A percentile compares a stretch with the other conserved stretches of the same genome.
These are phyloP conservation scores for Corymbia calophylla DNA, from an alignment of 441 rosid genomes.

Conservation along the genomic window DNA sequence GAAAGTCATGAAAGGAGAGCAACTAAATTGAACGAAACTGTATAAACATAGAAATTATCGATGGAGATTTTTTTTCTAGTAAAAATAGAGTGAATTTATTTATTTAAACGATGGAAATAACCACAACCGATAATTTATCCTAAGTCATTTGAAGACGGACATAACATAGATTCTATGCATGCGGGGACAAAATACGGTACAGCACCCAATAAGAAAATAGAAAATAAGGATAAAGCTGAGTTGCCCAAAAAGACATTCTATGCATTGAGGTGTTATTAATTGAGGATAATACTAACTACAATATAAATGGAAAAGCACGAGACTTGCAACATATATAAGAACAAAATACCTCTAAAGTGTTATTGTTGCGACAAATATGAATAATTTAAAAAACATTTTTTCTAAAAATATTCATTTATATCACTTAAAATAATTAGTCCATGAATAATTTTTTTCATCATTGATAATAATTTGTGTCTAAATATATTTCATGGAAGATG, in stretches of 20 bases:
- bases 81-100: background rate
- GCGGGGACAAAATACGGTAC: too few species aligned
- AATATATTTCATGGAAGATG: background rate
- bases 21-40: too few species aligned
- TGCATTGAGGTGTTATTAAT: background rate
- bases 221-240: background rate
- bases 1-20: too few species aligned
- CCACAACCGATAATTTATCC: background rate
- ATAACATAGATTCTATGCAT: too few species aligned
- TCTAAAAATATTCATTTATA: too few species aligned
- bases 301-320: background rate
- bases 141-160: background rate
- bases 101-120: background rate
- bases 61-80: too few species aligned
- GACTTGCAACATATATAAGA: background rate
- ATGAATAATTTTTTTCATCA: too few species aligned
- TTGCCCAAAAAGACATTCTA: background rate
- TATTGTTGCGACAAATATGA: too few species aligned
- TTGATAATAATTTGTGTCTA: too few species aligned
- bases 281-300: background rate
- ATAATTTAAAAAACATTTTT: too few species aligned
- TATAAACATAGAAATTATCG: too few species aligned
- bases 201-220: background rate
- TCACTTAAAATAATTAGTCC: too few species aligned
- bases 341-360: background rate